A percentile compares a stretch with the other conserved stretches of the same genome.
phyloP scores from a whole-genome alignment of 495 filamentous ascomycete species.

The Terfezia boudieri region DNA sequence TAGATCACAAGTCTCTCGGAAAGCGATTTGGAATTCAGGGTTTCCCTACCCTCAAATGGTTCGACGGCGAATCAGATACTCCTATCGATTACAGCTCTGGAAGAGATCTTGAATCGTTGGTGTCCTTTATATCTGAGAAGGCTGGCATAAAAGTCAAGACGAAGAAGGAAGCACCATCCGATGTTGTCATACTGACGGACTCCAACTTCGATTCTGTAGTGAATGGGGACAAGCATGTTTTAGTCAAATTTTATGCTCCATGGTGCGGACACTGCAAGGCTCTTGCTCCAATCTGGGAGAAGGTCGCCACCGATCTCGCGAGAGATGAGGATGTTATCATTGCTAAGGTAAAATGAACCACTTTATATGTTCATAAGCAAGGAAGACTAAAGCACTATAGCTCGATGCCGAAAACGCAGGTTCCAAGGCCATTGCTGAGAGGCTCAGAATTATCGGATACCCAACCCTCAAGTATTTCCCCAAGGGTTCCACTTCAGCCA shows the following conservation, averaged over 20 bases:
- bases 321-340: conserved; percentile 57
- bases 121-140: conserved; percentile 65
- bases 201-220: conserved; percentile 45
- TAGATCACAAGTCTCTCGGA: conserved; percentile 54
- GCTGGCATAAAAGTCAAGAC: conserved; percentile 58
- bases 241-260: conserved; percentile 55
- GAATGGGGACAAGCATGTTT: conserved; percentile 66
- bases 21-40: conserved; percentile 73
- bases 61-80: conserved; percentile 83
- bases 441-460: conserved; percentile 62
- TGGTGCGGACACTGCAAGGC: conserved; percentile 69
- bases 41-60: conserved; percentile 95
- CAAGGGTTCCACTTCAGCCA: conserved; percentile 52
- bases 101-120: conserved; percentile 69
- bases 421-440: conserved; percentile 35
- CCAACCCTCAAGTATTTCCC: conserved; percentile 98
- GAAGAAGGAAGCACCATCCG: conserved; percentile 45
- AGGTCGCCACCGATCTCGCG: conserved; percentile 58
- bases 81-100: conserved; percentile 71
- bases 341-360: conserved; percentile 87
- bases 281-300: conserved; percentile 80
- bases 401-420: conserved; percentile 39
- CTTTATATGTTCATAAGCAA: conserved; percentile 16
- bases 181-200: conserved; percentile 62
- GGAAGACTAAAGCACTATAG: neutral